These are phyloP conservation scores for Mycena pura DNA, from an alignment of 768 basidiomycete species.

Conservation along the genomic window DNA sequence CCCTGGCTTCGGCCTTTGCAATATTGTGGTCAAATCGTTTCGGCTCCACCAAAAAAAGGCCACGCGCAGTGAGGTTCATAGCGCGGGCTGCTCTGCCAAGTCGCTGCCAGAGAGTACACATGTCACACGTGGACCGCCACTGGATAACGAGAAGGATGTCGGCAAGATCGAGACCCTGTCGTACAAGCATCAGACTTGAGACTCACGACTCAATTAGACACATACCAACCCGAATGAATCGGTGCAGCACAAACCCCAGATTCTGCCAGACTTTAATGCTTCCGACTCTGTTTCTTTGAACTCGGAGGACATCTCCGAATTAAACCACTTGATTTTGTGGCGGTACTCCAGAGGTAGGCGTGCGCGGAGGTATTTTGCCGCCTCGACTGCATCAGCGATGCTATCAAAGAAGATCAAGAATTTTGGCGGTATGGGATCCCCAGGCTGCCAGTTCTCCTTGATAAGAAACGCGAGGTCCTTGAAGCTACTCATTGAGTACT, in stretches of 20 bases:
- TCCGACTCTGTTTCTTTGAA: constrained; percentile 17
- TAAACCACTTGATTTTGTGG: constrained; percentile 31
- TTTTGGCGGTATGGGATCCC: constrained; percentile 15
- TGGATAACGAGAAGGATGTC: constrained; percentile 38
- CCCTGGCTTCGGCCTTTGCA: background rate
- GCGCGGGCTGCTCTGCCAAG: constrained; percentile 32
- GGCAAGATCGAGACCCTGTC: constrained; percentile 38
- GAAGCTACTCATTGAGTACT: constrained; percentile 19
- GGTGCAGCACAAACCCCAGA: constrained; percentile 30
- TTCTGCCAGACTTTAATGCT: constrained; percentile 18
- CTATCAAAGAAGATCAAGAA: constrained; percentile 34
- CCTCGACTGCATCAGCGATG: constrained; percentile 19
- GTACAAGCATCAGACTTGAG: no score
- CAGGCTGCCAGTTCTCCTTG: constrained; percentile 3
- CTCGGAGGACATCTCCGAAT: constrained; percentile 26
- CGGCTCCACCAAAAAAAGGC: constrained; percentile 25
- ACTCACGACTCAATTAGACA: background rate
- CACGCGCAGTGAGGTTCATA: constrained; percentile 11
- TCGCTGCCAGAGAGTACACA: constrained; percentile 34
- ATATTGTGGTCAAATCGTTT: constrained; percentile 30
- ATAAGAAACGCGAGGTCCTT: constrained; percentile 27
- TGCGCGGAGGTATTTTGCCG: constrained; percentile 12
- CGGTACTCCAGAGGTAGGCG: constrained; percentile 12
- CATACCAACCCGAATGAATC: constrained; percentile 36
- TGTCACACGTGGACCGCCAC: constrained; percentile 26